A percentile compares a stretch with the other conserved stretches of the same genome.
These are phyloP conservation scores for Escovopsis sp. DNA, from an alignment of 2,329 filamentous ascomycete species.

Conservation along the genomic window DNA sequence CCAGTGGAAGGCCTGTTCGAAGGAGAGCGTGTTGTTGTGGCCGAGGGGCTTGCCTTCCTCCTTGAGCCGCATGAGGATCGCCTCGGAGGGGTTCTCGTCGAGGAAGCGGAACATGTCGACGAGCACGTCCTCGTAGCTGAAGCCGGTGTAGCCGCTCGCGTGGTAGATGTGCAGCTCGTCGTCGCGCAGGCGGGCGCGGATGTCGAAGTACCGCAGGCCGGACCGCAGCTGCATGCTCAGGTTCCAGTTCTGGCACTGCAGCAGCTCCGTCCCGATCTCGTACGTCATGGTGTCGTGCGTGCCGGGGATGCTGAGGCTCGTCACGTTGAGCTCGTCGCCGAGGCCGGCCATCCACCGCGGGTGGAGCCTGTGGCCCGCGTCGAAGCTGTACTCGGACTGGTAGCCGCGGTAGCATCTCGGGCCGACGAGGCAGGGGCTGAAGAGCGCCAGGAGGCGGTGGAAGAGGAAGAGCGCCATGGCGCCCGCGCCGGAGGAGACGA, in stretches of 20 bases:
- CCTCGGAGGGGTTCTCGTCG: slow-evolving; percentile 26
- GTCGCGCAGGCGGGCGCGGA: slow-evolving; percentile 28
- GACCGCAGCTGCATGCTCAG: slow-evolving; percentile 28
- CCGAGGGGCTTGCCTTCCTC: slow-evolving; percentile 27
- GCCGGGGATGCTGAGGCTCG: slow-evolving; percentile 32
- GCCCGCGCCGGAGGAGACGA: slow-evolving; percentile 7
- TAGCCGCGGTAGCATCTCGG: slow-evolving; percentile 16
- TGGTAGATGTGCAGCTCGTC: slow-evolving; percentile 32
- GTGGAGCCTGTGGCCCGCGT: slow-evolving; percentile 16
- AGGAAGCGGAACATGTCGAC: slow-evolving; percentile 30
- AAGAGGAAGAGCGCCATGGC: slow-evolving; percentile 11
- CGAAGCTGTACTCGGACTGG: slow-evolving; percentile 25
- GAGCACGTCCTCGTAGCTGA: slow-evolving; percentile 27
- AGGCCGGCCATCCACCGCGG: slow-evolving; percentile 28
- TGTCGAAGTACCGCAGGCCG: slow-evolving; percentile 34
- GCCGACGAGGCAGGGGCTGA: slow-evolving; percentile 14
- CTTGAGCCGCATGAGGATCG: slow-evolving; percentile 35
- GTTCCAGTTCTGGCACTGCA: slow-evolving; percentile 33
- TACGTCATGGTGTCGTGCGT: slow-evolving; percentile 40
- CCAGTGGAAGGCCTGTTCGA: slow-evolving; percentile 28
- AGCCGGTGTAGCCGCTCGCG: slow-evolving; percentile 27
- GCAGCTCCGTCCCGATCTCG: slow-evolving; percentile 17
- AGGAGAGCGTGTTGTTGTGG: slow-evolving; percentile 20
- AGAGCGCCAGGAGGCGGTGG: slow-evolving; percentile 9
- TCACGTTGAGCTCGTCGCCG: slow-evolving; percentile 24